phyloP scores from a whole-genome alignment of 1,139 yeast species.

The Candida mesenterica region DNA sequence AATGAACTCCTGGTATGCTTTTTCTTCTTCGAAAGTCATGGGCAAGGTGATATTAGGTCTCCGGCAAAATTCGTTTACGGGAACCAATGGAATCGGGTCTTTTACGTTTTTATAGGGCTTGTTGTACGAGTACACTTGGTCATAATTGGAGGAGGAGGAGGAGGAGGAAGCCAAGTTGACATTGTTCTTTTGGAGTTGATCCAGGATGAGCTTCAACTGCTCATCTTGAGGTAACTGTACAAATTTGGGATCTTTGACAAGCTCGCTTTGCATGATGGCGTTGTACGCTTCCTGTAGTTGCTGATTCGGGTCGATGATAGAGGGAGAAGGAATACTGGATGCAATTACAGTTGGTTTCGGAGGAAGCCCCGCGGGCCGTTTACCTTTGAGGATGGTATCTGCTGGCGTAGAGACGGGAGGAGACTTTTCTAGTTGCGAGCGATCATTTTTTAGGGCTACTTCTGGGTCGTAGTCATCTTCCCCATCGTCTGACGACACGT shows the following conservation, averaged over 20 bases:
- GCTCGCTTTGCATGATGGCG: slow-evolving; percentile 33
- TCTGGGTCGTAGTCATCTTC: slow-evolving; percentile 29
- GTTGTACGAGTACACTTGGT: slow-evolving; percentile 42
- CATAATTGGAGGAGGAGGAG: slow-evolving; percentile 22
- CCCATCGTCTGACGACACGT: slow-evolving; percentile 11
- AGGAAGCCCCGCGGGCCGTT: slow-evolving; percentile 24
- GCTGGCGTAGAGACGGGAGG: slow-evolving; percentile 7
- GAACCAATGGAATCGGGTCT: slow-evolving; percentile 42
- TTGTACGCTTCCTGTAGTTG: slow-evolving; percentile 28
- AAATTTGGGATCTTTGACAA: slow-evolving; percentile 33
- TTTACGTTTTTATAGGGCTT: slow-evolving; percentile 36
- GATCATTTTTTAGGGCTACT: slow-evolving; percentile 7
- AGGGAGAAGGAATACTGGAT: slow-evolving; percentile 7
- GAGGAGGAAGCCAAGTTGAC: slow-evolving; percentile 19
- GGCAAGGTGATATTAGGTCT: slow-evolving; percentile 61
- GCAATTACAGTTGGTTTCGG: slow-evolving; percentile 31
- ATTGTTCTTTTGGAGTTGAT: slow-evolving; percentile 27
- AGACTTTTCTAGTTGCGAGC: slow-evolving; percentile 1
- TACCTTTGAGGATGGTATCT: slow-evolving; percentile 1
- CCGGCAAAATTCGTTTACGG: slow-evolving; percentile 48
- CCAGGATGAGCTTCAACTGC: slow-evolving; percentile 33
- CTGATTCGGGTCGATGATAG: slow-evolving; percentile 13
- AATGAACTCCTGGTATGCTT: slow-evolving; percentile 50
- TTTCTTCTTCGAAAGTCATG: slow-evolving; percentile 54
- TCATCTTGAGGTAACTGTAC: slow-evolving; percentile 28